These are phyloP conservation scores for Pythium biforme DNA, from an alignment of 352 stramenopile species.

Conservation along the genomic window DNA sequence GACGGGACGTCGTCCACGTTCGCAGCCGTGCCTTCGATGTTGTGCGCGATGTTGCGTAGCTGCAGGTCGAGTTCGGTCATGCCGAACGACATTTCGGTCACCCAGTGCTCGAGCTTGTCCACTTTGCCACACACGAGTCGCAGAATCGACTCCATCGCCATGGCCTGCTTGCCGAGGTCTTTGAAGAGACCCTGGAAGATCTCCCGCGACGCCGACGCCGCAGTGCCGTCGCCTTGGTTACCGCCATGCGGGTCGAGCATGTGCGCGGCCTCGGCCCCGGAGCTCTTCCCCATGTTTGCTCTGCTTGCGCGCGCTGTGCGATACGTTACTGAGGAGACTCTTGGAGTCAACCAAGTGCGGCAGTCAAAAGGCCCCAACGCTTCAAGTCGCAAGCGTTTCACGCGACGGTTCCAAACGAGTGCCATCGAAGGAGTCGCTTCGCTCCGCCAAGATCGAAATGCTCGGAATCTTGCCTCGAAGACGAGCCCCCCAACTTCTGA, in stretches of 20 bases:
- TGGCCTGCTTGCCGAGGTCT: constrained; percentile 70
- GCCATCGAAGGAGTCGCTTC: too few species aligned
- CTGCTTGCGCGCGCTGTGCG: background rate
- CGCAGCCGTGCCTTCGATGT: constrained; percentile 71
- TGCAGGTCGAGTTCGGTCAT: constrained; percentile 78
- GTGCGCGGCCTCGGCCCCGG: constrained; percentile 1
- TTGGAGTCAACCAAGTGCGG: too few species aligned
- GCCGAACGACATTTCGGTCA: constrained; percentile 69
- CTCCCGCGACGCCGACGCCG: constrained; percentile 35
- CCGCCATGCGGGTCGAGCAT: constrained; percentile 7
- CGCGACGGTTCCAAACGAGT: background rate
- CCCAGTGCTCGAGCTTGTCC: constrained; percentile 71
- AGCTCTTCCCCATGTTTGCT: constrained; percentile 8
- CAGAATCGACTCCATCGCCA: constrained; percentile 72
- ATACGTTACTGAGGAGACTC: too few species aligned
- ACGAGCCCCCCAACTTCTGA: too few species aligned
- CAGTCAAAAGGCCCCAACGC: too few species aligned
- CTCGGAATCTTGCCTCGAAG: too few species aligned
- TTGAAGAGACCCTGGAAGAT: constrained; percentile 74
- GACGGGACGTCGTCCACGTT: constrained; percentile 51
- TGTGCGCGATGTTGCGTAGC: constrained; percentile 77
- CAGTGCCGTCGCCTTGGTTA: constrained; percentile 1
- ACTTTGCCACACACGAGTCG: constrained; percentile 68
- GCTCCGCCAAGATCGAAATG: too few species aligned
- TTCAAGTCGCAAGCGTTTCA: too few species aligned